Evolutionary conservation across 176 grass and related monocot species (phyloP), one percentile per base, ranked within the genome.

Genomic region (Tuctoria greenei): DNA sequence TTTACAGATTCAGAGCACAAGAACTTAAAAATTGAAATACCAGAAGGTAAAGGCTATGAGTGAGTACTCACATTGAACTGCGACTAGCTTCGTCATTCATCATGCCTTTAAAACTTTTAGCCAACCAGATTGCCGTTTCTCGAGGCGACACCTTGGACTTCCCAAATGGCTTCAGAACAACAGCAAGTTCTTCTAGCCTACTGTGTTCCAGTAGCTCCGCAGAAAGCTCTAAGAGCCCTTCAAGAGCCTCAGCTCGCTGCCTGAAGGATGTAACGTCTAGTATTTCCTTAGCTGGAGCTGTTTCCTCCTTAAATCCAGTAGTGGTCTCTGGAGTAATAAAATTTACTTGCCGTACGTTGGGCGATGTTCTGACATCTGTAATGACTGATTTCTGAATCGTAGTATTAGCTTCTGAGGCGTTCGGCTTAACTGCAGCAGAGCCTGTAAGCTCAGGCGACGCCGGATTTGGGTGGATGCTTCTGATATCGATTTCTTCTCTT

Each of bases 121-220:
- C 96, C 78, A 99, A 71, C 96, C 96, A 99, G 35, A 99, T 99
- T 1, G 89, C 96, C 4, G 96, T 99, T 92, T 99, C 96, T 83
- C 96, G 72, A 0, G 96, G 96, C 0, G 96, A 99, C 14, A 99
- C 96, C 80, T 95, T 99, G 31, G 76, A 89, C 89, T 95, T 99
- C 45, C 96, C 96, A 63, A 99, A 99, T n/a, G 96, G 96, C 55
- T 88, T 99, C 26, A 99, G 84, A 79, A 99, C 89, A 54, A 99
- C 86, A 0, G 92, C 80, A 50, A 99, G 90, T 60, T 99, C 96
- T 82, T 95, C 96, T 41, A 99, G 34, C 40, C 87, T 95, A 67
- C 82, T 93, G 75, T 86, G 75, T 60, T 95, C 84, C 57, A 99
- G 71, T 51, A 99, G 79, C 67, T 95, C 96, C 0, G 96, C 96